A percentile compares a stretch with the other conserved stretches of the same genome.
phyloP scores from a whole-genome alignment of 495 filamentous ascomycete genomes.

The Friedmanniomyces simplex region DNA sequence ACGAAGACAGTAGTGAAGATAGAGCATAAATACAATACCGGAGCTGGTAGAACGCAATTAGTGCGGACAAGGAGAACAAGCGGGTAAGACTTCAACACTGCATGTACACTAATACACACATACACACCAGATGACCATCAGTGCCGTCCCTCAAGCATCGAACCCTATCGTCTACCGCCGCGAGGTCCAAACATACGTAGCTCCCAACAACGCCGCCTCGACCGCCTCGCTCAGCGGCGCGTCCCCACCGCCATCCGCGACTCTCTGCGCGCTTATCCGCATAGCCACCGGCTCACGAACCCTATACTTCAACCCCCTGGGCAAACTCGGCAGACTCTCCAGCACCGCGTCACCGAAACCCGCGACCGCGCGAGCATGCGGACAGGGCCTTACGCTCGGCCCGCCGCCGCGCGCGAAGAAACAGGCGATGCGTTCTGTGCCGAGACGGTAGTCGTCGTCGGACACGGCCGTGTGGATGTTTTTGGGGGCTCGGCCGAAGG shows the following conservation, averaged over 20 bases:
- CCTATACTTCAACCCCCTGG: too few relatives aligned
- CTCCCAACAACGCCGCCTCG: not conserved
- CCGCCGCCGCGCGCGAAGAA: not conserved
- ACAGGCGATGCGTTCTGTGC: not conserved
- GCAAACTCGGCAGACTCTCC: too few relatives aligned
- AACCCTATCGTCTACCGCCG: not conserved
- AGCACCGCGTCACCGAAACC: too few relatives aligned
- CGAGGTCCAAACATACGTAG: not conserved
- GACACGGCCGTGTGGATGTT: not conserved
- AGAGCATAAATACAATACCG: not conserved
- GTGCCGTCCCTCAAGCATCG: too few relatives aligned
- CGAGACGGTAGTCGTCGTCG: not conserved
- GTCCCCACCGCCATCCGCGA: not conserved
- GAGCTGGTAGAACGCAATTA: not conserved
- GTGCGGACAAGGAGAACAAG: too few relatives aligned
- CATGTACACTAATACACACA: too few relatives aligned
- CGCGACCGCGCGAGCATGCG: too few relatives aligned
- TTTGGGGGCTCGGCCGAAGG: not conserved
- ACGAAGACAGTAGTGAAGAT: too few relatives aligned
- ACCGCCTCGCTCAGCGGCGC: not conserved
- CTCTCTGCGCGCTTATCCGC: not conserved
- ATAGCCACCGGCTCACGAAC: not conserved
- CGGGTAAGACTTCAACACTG: not conserved
- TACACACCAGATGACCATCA: too few relatives aligned
- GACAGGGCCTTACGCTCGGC: too few relatives aligned